Percentiles rank a stretch among this genome's conserved stretches.
These are phyloP conservation scores for Cryptococcus neoformans DNA, from an alignment of 1,284 basidiomycete species.

Conservation along the genomic window DNA sequence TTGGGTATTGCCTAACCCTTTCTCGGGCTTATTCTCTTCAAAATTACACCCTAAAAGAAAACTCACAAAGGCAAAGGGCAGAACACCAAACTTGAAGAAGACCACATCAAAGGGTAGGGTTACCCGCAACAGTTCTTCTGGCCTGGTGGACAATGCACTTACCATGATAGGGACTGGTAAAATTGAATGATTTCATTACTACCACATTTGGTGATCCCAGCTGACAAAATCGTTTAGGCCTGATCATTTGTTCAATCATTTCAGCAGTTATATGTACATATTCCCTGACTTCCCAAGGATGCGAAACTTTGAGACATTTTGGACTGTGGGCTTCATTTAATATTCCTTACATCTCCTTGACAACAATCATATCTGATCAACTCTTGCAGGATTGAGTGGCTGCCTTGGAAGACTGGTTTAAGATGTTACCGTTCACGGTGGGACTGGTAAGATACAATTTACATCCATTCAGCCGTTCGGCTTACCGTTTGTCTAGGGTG, in stretches of 20 bases:
- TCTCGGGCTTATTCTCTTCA: not conserved
- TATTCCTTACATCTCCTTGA: not conserved
- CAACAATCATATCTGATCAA: not conserved
- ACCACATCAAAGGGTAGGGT: not conserved
- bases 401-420: slow-evolving; percentile 15
- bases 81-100: not conserved
- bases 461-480: not conserved
- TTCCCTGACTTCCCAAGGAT: slow-evolving; percentile 11
- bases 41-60: not conserved
- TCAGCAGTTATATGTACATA: slow-evolving; percentile 7
- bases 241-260: slow-evolving; percentile 5
- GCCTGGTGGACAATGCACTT: not conserved
- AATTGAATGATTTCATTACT: not conserved
- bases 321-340: slow-evolving; percentile 6
- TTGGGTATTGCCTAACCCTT: slow-evolving; percentile 2
- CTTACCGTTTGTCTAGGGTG: not conserved
- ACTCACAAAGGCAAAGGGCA: not conserved
- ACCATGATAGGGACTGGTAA: not conserved
- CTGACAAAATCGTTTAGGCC: not conserved
- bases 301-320: slow-evolving; percentile 9
- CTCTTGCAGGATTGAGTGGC: slow-evolving; percentile 9
- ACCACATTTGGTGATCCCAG: not conserved
- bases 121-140: not conserved
- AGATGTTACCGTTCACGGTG: slow-evolving; percentile 14
- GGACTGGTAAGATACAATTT: slow-evolving; percentile 11